Percentiles rank a stretch among this genome's conserved stretches.
Evolutionary conservation across 116 monocot species (phyloP).

Genomic region (Phalaenopsis hybrid): DNA sequence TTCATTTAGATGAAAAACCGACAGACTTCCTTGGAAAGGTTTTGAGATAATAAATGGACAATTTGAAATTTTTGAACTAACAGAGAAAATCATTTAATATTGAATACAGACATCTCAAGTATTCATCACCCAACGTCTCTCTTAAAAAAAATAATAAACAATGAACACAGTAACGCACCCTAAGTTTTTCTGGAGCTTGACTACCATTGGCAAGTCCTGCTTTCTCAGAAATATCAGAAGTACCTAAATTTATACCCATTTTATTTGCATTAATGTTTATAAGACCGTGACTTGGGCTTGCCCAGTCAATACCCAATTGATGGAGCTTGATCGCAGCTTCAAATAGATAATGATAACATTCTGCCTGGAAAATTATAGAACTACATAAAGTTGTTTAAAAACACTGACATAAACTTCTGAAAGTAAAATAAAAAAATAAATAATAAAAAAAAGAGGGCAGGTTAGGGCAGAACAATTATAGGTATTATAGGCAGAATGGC

Average conservation of each 20-base stretch:
- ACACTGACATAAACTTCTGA: background rate
- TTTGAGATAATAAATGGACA: no score
- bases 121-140: no score
- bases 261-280: constrained; percentile 16
- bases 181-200: constrained; percentile 26
- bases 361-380: constrained; percentile 54
- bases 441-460: no score
- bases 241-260: background rate
- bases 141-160: background rate
- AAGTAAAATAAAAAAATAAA: no score
- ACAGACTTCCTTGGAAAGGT: no score
- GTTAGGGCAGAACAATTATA: no score
- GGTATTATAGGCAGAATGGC: no score
- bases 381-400: background rate
- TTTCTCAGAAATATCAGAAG: constrained; percentile 13
- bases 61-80: no score
- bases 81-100: no score
- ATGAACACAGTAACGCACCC: constrained; percentile 30
- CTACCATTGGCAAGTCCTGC: constrained; percentile 22
- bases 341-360: constrained; percentile 97
- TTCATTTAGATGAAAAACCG: no score
- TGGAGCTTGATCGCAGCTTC: constrained; percentile 86
- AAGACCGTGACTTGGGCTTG: constrained; percentile 64
- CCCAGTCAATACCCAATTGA: constrained; percentile 81
- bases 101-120: no score